These are phyloP conservation scores for Aristolochia fimbriata DNA, from an alignment of 164 flowering plant species.

Conservation along the genomic window DNA sequence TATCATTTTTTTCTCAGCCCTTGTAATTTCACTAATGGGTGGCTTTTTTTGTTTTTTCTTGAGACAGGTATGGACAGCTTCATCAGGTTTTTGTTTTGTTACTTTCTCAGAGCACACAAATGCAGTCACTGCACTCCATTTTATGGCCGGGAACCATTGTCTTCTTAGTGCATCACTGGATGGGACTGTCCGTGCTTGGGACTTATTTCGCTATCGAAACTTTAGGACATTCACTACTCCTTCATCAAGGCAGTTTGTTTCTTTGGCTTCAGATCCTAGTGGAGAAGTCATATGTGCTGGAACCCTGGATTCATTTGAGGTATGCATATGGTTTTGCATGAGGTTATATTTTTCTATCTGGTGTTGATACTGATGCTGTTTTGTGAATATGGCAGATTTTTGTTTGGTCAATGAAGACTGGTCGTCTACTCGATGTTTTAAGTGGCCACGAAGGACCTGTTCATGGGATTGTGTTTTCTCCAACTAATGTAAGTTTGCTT, in stretches of 20 bases:
- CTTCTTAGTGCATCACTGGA: constrained; percentile 94
- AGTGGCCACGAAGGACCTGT: constrained; percentile 99
- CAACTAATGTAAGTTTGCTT: constrained; percentile 58
- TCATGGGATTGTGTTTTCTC: constrained; percentile 93
- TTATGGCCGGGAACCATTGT: constrained; percentile 66
- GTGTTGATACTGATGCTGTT: neutral
- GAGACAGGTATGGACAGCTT: constrained; percentile 84
- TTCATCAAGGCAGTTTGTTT: constrained; percentile 84
- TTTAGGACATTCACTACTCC: constrained; percentile 92
- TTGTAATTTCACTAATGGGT: neutral
- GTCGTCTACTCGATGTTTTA: constrained; percentile 82
- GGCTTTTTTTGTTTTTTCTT: constrained; percentile 7
- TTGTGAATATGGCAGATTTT: constrained; percentile 41
- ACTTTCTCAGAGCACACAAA: constrained; percentile 95
- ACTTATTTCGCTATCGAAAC: constrained; percentile 86
- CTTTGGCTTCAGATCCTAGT: constrained; percentile 89
- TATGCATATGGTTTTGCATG: constrained; percentile 9
- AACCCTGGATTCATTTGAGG: constrained; percentile 96
- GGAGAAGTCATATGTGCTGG: constrained; percentile 99
- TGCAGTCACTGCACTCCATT: constrained; percentile 94
- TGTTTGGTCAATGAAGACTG: constrained; percentile 99
- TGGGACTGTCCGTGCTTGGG: constrained; percentile 99
- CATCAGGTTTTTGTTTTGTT: constrained; percentile 86
- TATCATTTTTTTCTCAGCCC: neutral
- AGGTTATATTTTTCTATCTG: neutral